Evolutionary conservation across 345 rosid species (phyloP).

Genomic region (Populus alba): DNA sequence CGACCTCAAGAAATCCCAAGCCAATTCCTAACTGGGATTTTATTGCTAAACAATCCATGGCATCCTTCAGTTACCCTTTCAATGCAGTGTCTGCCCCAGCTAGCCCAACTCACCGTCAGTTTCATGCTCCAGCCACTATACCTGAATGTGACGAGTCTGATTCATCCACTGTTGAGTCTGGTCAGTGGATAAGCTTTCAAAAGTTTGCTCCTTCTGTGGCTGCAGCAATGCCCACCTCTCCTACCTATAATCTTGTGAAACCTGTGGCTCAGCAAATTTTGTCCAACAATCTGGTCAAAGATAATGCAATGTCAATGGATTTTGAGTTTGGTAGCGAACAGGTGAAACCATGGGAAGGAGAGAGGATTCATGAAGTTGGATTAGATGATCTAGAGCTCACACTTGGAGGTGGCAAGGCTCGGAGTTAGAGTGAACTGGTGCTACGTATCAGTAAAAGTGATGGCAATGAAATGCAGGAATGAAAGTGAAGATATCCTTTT

Average conservation of each 20-base stretch:
- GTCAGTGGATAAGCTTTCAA: constrained; percentile 91
- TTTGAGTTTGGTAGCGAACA: constrained; percentile 74
- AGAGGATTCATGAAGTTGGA: constrained; percentile 90
- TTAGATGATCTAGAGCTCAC: constrained; percentile 97
- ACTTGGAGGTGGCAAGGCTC: constrained; percentile 74
- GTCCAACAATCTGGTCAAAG: constrained; percentile 41
- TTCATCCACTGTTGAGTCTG: constrained; percentile 85
- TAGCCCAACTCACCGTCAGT: constrained; percentile 88
- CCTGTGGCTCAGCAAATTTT: constrained; percentile 48
- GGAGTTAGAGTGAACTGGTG: constrained; percentile 27
- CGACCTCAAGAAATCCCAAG: constrained; percentile 69
- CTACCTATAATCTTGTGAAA: constrained; percentile 84
- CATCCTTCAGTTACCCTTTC: constrained; percentile 73
- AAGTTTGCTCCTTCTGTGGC: constrained; percentile 52
- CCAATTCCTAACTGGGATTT: constrained; percentile 83
- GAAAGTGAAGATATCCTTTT: not conserved
- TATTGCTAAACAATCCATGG: constrained; percentile 72
- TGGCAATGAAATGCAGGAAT: constrained; percentile 16
- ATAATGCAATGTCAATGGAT: constrained; percentile 61
- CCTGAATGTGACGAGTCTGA: constrained; percentile 97
- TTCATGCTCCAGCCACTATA: constrained; percentile 80
- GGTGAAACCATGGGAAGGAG: constrained; percentile 99
- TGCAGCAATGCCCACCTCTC: constrained; percentile 69
- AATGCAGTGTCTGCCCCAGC: constrained; percentile 92
- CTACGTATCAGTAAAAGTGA: not conserved